phyloP scores from a whole-genome alignment of 2,329 filamentous ascomycete species.

The Nectriaceae sp. region DNA sequence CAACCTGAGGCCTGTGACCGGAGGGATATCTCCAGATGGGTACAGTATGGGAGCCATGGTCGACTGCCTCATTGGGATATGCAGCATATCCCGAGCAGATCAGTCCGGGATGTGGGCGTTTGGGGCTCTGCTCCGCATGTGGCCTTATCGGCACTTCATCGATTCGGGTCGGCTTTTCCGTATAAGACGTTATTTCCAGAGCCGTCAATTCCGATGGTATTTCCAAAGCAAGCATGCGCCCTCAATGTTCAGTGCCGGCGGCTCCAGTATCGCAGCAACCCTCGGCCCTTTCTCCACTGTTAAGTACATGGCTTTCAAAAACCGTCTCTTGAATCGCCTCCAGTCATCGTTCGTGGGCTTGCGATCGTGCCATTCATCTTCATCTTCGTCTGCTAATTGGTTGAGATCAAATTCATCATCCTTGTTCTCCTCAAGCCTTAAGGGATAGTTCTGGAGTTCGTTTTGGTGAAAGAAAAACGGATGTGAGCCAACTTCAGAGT shows the following conservation, averaged over 20 bases:
- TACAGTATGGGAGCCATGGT: too few species aligned
- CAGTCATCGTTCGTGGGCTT: conserved; percentile 23
- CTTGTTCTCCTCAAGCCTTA: conserved; percentile 9
- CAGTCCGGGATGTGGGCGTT: too few species aligned
- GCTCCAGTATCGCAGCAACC: conserved; percentile 5
- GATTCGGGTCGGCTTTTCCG: conserved; percentile 9
- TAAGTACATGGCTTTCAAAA: conserved; percentile 16
- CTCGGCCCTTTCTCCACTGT: conserved; percentile 8
- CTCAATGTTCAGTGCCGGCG: conserved; percentile 11
- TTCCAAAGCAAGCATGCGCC: conserved; percentile 18
- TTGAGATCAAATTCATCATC: conserved; percentile 2
- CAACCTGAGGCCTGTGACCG: too few species aligned
- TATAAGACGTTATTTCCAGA: too few species aligned
- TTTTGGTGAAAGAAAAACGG: conserved; percentile 15
- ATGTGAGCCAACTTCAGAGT: conserved; percentile 7
- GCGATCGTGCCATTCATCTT: conserved; percentile 16
- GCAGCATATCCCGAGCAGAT: too few species aligned
- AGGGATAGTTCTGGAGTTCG: conserved; percentile 13
- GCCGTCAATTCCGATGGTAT: conserved; percentile 5
- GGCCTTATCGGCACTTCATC: too few species aligned
- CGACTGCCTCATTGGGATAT: too few species aligned
- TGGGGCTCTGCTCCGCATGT: too few species aligned
- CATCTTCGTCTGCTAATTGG: conserved; percentile 8
- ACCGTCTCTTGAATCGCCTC: conserved; percentile 20
- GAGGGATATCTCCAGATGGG: too few species aligned